Evolutionary conservation across 1,284 basidiomycete genomes (phyloP).

Genomic region (Leccinum solheimii): DNA sequence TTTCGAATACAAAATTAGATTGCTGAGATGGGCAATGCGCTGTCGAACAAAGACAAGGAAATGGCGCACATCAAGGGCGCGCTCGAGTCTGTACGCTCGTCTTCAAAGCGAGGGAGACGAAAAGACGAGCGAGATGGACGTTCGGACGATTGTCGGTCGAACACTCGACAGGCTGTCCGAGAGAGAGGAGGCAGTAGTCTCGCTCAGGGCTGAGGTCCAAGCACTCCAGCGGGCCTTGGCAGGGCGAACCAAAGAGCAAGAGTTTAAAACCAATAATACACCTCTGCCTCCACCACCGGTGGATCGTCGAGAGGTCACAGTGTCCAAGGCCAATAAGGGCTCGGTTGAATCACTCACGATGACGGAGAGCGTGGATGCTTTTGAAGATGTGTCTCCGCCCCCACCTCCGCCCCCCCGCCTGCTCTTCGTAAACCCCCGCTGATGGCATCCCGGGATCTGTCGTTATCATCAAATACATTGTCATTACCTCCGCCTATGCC

Average conservation of each 20-base stretch:
- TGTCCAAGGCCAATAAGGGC: conserved; percentile 27
- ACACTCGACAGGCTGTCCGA: conserved; percentile 70
- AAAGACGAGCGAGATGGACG: conserved; percentile 57
- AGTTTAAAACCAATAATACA: conserved; percentile 66
- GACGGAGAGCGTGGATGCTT: conserved; percentile 2
- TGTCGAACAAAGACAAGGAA: conserved; percentile 69
- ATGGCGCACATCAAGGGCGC: conserved; percentile 78
- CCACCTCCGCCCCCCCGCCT: conserved; percentile 11
- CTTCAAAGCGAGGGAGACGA: conserved; percentile 59
- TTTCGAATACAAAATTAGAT: conserved; percentile 40
- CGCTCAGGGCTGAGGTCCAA: conserved; percentile 53
- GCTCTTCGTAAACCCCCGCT: conserved; percentile 12
- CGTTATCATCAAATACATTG: conserved; percentile 14
- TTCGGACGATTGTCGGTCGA: conserved; percentile 66
- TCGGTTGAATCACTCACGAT: conserved; percentile 2
- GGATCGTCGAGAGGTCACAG: conserved; percentile 21
- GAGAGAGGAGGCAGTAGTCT: conserved; percentile 68
- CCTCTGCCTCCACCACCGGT: conserved; percentile 61
- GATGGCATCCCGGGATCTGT: conserved; percentile 15
- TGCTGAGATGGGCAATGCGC: conserved; percentile 49
- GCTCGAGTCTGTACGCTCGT: conserved; percentile 79
- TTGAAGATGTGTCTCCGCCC: conserved; percentile 7
- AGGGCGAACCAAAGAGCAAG: conserved; percentile 63
- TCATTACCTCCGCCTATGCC: no score
- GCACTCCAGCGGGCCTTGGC: conserved; percentile 53